These are phyloP conservation scores for Rhizopogon roseolus DNA, from an alignment of 768 basidiomycete genomes.

Conservation along the genomic window DNA sequence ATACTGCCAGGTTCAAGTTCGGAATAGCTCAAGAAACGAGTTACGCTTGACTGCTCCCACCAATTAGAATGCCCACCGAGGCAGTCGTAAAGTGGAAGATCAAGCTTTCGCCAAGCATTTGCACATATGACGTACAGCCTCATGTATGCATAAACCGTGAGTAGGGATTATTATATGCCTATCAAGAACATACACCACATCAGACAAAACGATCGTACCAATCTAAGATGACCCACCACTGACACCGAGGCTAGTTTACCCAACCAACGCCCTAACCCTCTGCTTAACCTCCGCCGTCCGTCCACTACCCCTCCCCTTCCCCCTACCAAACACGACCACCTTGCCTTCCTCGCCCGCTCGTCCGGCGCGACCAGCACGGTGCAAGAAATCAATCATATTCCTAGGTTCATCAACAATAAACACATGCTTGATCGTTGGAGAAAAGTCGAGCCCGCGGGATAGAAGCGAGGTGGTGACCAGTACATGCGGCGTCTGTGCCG, in stretches of 20 bases:
- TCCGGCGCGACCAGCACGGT: slow-evolving; percentile 83
- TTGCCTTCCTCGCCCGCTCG: slow-evolving; percentile 67
- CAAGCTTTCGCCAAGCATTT: background rate
- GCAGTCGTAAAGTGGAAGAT: background rate
- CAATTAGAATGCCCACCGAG: background rate
- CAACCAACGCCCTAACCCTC: slow-evolving; percentile 39
- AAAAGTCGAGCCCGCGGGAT: slow-evolving; percentile 87
- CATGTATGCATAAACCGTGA: background rate
- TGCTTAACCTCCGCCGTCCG: slow-evolving; percentile 46
- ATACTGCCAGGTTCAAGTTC: no score
- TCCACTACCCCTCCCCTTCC: slow-evolving; percentile 56
- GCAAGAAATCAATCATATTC: slow-evolving; percentile 89
- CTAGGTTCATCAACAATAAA: slow-evolving; percentile 86
- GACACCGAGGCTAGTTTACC: slow-evolving; percentile 8
- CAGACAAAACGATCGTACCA: background rate
- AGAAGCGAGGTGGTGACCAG: slow-evolving; percentile 89
- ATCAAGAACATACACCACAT: background rate
- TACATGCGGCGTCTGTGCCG: slow-evolving; percentile 48
- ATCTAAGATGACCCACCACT: background rate
- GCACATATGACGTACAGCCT: background rate
- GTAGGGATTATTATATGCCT: background rate
- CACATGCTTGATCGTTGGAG: slow-evolving; percentile 70
- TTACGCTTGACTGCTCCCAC: no score
- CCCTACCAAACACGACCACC: slow-evolving; percentile 75
- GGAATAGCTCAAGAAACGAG: no score